Percentiles rank a stretch among this genome's conserved stretches.
Evolutionary conservation across 208 protist genomes (phyloP).

Genomic region (Vickermania spadyakhi): DNA sequence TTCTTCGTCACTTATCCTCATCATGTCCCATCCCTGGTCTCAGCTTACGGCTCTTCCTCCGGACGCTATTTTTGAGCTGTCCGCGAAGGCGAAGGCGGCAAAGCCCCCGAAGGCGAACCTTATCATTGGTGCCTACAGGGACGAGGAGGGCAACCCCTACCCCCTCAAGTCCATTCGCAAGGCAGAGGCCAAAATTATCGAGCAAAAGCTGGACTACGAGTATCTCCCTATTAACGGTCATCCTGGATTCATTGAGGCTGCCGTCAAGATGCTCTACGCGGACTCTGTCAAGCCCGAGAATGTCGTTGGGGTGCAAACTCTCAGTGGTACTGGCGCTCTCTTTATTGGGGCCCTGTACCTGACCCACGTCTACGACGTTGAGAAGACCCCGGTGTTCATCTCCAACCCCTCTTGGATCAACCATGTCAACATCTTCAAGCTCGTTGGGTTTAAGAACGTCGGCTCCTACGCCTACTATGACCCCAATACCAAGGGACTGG

Average conservation of each 20-base stretch:
- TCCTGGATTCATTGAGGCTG: constrained; percentile 64
- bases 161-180: constrained; percentile 89
- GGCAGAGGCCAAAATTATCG: constrained; percentile 64
- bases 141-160: constrained; percentile 90
- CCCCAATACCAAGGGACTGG: constrained; percentile 38
- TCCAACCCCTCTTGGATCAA: constrained; percentile 87
- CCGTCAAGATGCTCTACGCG: constrained; percentile 88
- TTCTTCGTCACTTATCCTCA: too few relatives aligned
- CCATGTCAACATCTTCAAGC: constrained; percentile 58
- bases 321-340: constrained; percentile 89
- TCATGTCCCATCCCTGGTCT: constrained; percentile 13
- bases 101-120: constrained; percentile 92
- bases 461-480: constrained; percentile 81
- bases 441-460: constrained; percentile 47
- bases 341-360: constrained; percentile 62
- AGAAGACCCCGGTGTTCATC: constrained; percentile 52
- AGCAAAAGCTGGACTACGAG: constrained; percentile 91
- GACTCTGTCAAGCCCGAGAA: constrained; percentile 32
- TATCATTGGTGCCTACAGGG: constrained; percentile 97
- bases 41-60: constrained; percentile 17
- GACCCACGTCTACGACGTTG: constrained; percentile 15
- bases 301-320: constrained; percentile 68
- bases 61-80: constrained; percentile 48
- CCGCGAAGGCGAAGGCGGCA: constrained; percentile 24
- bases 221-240: constrained; percentile 95